These are phyloP conservation scores for Cetradonia linearis DNA, from an alignment of 495 filamentous ascomycete genomes.

Conservation along the genomic window DNA sequence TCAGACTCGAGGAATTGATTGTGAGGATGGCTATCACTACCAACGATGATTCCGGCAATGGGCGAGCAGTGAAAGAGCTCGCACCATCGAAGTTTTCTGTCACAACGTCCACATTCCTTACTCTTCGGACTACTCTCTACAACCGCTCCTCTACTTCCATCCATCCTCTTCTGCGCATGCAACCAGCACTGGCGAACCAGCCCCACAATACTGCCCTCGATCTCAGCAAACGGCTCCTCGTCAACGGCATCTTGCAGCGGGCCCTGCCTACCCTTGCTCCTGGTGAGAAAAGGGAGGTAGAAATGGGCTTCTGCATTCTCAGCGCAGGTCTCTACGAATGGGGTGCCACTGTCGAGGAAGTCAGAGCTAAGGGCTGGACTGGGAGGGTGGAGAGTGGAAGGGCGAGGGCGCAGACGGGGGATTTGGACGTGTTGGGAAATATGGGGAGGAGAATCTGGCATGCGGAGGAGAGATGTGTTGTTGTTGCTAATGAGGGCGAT, in stretches of 20 bases:
- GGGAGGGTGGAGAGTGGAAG: constrained; percentile 20
- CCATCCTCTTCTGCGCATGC: constrained; percentile 62
- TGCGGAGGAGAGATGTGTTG: constrained; percentile 51
- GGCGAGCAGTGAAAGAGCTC: constrained; percentile 30
- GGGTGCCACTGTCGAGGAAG: constrained; percentile 71
- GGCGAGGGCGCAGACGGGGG: constrained; percentile 18
- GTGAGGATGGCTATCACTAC: constrained; percentile 50
- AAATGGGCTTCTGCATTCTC: constrained; percentile 58
- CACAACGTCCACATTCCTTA: constrained; percentile 60
- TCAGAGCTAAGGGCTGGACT: constrained; percentile 34
- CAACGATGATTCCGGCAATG: constrained; percentile 19
- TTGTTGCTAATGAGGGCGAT: constrained; percentile 39
- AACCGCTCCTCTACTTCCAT: constrained; percentile 64
- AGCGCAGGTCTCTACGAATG: constrained; percentile 78
- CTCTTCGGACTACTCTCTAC: constrained; percentile 53
- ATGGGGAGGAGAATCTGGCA: constrained; percentile 64
- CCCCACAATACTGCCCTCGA: constrained; percentile 67
- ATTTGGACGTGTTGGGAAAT: constrained; percentile 33
- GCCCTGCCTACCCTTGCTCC: constrained; percentile 50
- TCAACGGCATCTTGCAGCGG: constrained; percentile 76
- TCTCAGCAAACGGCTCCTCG: constrained; percentile 69
- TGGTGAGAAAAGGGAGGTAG: constrained; percentile 43
- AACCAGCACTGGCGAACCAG: constrained; percentile 66
- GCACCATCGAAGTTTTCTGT: constrained; percentile 45
- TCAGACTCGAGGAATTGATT: constrained; percentile 70